Evolutionary conservation across 306 rosid species (phyloP).

Genomic region (Medicago ruthenica): DNA sequence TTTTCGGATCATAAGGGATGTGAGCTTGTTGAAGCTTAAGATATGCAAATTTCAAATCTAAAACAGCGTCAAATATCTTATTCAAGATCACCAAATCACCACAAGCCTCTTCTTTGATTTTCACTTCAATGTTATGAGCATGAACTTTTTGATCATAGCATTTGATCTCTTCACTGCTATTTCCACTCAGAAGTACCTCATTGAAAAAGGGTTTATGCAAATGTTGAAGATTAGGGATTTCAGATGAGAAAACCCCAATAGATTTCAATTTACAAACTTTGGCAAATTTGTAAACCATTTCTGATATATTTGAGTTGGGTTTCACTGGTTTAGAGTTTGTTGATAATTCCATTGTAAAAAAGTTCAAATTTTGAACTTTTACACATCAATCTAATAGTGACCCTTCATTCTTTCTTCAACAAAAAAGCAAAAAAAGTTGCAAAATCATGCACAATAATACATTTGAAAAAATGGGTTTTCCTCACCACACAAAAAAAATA

Average conservation of each 20-base stretch:
- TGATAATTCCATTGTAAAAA: constrained; percentile 56
- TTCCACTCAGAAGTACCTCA: constrained; percentile 44
- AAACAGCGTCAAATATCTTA: constrained; percentile 65
- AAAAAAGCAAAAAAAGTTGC: constrained; percentile 30
- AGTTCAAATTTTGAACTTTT: constrained; percentile 43
- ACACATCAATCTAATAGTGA: constrained; percentile 45
- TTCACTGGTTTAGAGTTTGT: constrained; percentile 54
- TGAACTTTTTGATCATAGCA: constrained; percentile 52
- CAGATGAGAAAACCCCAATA: constrained; percentile 73
- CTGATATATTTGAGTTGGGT: constrained; percentile 72
- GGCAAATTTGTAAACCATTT: constrained; percentile 71
- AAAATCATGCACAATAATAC: constrained; percentile 29
- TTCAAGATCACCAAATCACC: constrained; percentile 49
- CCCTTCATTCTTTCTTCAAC: constrained; percentile 33
- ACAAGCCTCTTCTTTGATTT: constrained; percentile 30
- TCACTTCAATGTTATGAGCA: constrained; percentile 51
- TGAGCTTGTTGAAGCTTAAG: constrained; percentile 87
- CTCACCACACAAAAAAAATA: constrained; percentile 22
- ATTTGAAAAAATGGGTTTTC: constrained; percentile 23
- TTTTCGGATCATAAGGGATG: constrained; percentile 68
- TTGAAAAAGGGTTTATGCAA: constrained; percentile 44
- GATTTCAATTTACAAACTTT: constrained; percentile 76
- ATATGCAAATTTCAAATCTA: constrained; percentile 75
- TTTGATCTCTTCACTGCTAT: constrained; percentile 47
- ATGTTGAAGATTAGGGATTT: constrained; percentile 51